Conservation (phyloP, 2,329 filamentous ascomycete genomes). For the Dothideomycetidae sp. region DNA sequence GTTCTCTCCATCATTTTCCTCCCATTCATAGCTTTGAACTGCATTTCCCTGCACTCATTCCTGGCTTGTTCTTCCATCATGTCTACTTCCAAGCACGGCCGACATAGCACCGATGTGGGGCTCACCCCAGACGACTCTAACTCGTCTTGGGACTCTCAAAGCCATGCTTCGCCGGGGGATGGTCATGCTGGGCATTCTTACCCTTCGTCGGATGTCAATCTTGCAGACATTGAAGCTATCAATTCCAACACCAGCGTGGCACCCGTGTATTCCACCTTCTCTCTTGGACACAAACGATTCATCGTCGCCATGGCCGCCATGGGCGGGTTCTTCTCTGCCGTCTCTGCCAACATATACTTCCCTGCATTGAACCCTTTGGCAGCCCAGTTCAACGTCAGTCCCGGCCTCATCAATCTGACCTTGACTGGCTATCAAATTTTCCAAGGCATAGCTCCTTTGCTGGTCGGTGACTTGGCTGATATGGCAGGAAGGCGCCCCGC, state of each 20-base stretch:
- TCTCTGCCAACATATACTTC: conserved; percentile 37
- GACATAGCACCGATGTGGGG: no score
- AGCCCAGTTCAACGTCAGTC: conserved; percentile 11
- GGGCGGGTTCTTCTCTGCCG: conserved; percentile 39
- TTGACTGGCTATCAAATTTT: conserved; percentile 18
- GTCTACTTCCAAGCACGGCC: no score
- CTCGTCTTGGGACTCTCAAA: conserved; percentile 14
- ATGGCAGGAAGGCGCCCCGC: conserved; percentile 37
- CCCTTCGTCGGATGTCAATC: no score
- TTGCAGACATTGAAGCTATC: not conserved
- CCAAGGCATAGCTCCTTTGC: conserved; percentile 39
- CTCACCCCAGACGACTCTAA: no score
- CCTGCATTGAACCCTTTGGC: conserved; percentile 12
- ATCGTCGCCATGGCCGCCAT: conserved; percentile 37
- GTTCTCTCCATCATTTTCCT: no score
- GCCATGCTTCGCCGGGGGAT: no score
- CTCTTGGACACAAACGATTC: conserved; percentile 28
- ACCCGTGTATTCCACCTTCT: conserved; percentile 25
- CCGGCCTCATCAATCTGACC: conserved; percentile 12
- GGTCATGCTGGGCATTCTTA: no score
- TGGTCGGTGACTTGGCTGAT: conserved; percentile 39
- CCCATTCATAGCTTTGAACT: no score
- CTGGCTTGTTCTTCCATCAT: no score
- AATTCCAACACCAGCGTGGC: not conserved
- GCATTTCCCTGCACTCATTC: no score